phyloP scores from a whole-genome alignment of 495 filamentous ascomycete species.

The Neurospora sp. region DNA sequence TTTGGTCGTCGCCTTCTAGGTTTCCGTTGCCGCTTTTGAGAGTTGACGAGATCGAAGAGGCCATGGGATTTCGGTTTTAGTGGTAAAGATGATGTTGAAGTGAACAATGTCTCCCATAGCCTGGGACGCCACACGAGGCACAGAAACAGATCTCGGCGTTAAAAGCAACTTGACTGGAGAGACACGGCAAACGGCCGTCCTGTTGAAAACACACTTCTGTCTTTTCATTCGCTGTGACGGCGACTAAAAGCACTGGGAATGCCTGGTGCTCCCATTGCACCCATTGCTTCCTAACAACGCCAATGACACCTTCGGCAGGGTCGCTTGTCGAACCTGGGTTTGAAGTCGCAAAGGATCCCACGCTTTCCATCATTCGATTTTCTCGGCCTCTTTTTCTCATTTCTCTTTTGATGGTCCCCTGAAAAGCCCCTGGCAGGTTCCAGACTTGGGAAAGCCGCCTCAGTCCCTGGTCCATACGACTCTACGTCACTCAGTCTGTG shows the following conservation, averaged over 20 bases:
- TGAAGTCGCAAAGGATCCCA: conserved; percentile 3
- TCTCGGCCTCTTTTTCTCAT: background rate
- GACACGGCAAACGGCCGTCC: background rate
- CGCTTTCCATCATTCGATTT: conserved; percentile 5
- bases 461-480: background rate
- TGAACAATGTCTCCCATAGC: background rate
- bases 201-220: background rate
- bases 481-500: background rate
- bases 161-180: background rate
- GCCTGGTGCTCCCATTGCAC: background rate
- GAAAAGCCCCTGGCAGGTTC: conserved; percentile 13
- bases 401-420: background rate
- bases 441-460: conserved; percentile 4
- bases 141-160: background rate
- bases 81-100: background rate
- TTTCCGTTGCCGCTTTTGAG: background rate
- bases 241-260: background rate
- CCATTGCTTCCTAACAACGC: background rate
- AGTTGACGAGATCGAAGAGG: background rate
- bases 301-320: background rate
- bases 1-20: background rate
- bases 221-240: background rate
- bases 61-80: background rate
- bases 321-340: background rate
- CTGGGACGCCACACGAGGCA: background rate